Conservation (phyloP, 1,139 yeast species). For the Wickerhamomyces sp. region DNA sequence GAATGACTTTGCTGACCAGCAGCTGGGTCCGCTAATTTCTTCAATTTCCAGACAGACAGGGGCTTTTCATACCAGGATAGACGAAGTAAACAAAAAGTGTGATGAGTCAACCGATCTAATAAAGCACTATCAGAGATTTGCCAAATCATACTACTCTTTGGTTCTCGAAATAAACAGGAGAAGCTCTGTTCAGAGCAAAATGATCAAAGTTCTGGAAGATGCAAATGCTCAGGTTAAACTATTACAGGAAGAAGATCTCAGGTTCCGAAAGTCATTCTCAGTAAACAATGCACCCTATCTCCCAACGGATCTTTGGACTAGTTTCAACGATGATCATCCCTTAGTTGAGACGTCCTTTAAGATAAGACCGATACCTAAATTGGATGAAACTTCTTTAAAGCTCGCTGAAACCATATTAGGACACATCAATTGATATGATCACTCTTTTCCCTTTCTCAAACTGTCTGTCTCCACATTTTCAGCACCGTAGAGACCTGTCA, state of each 20-base stretch:
- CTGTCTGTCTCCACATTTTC: too few relatives aligned
- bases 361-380: slow-evolving; percentile 14
- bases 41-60: slow-evolving; percentile 22
- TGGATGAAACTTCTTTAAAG: slow-evolving; percentile 3
- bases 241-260: slow-evolving; percentile 36
- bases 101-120: slow-evolving; percentile 30
- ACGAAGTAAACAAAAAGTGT: slow-evolving; percentile 25
- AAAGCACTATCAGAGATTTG: slow-evolving; percentile 45
- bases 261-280: slow-evolving; percentile 36
- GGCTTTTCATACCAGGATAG: slow-evolving; percentile 20
- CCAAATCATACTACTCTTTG: slow-evolving; percentile 42
- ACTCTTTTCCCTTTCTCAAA: too few relatives aligned
- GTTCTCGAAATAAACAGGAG: slow-evolving; percentile 48
- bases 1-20: slow-evolving; percentile 15
- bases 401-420: slow-evolving; percentile 1
- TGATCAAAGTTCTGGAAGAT: slow-evolving; percentile 34
- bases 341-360: slow-evolving; percentile 16
- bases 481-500: too few relatives aligned
- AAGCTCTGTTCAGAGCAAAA: slow-evolving; percentile 30
- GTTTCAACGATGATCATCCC: slow-evolving; percentile 29
- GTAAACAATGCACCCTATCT: slow-evolving; percentile 42
- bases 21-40: slow-evolving; percentile 23
- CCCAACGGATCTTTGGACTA: slow-evolving; percentile 48
- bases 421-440: neutral
- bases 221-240: slow-evolving; percentile 33